Evolutionary conservation across 2,329 filamentous ascomycete species (phyloP), one percentile per base, ranked within the genome.

Genomic region (Penicillium sp.): DNA sequence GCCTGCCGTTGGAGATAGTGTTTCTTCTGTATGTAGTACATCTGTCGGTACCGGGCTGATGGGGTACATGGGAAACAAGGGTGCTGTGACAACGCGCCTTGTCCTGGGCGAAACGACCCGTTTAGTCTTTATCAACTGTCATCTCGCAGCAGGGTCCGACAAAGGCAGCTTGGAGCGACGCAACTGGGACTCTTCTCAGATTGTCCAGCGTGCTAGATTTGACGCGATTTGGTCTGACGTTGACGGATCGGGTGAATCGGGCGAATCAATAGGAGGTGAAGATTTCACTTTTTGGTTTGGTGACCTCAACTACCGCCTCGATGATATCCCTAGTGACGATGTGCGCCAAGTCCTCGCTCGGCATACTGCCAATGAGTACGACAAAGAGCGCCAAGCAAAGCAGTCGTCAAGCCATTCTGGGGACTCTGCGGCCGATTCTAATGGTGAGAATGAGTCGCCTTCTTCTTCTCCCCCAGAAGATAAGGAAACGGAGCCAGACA

Each of bases 211-310:
- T 47, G 89, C 90, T 1, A 87, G 85, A 60, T 97, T 97, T 66
- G 85, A 89, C 7, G 86, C 91, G 0, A 82, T 95, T 7, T 82
- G 88, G 56, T 78, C 82, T 0, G 86, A 89, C 9, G 84, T 88
- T 6, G 77, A 70, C 2, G 71, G 74, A 37, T 85, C 87, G n/a
- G 84, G 87, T 22, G 77, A 81, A 0, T 56, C 64, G 14, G 61
- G 57, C 24, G 85, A 89, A 50, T 83, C 79, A 35, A 87, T 99
- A 61, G 92, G 90, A 1, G 89, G 95, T 38, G 93, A 96, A 62
- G 94, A 99, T 69, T 92, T 97, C 75, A 86, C 87, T 0, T 97
- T 99, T 68, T 97, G 93, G 91, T 90, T 96, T 68, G 94, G 94
- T 7, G 94, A 99, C 72, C 80, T 99, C 40, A 99, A 99, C 71